A percentile compares a stretch with the other conserved stretches of the same genome.
Conservation (phyloP, 495 filamentous ascomycete genomes). For the Penicillium roqueforti region DNA sequence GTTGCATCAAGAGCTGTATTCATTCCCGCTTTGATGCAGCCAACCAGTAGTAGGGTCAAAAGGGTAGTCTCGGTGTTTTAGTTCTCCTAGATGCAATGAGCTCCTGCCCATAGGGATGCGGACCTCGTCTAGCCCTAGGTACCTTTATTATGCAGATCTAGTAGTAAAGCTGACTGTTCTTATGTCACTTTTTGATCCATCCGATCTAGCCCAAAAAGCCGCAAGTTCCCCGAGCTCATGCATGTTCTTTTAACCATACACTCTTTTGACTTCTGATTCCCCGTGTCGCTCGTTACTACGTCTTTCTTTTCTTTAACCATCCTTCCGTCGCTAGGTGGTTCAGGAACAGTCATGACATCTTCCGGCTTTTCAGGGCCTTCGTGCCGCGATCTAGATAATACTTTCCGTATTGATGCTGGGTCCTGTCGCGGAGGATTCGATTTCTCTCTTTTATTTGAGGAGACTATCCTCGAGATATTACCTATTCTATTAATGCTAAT, state of each 20-base stretch:
- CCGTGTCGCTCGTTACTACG: slow-evolving; percentile 11
- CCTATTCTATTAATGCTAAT: slow-evolving; percentile 48
- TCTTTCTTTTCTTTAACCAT: slow-evolving; percentile 16
- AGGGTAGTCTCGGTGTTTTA: slow-evolving; percentile 15
- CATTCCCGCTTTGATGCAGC: slow-evolving; percentile 24
- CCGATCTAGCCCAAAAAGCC: slow-evolving; percentile 19
- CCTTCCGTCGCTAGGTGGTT: slow-evolving; percentile 16
- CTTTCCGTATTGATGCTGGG: slow-evolving; percentile 39
- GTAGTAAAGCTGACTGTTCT: not conserved
- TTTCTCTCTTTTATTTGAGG: slow-evolving; percentile 59
- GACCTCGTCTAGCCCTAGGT: slow-evolving; percentile 1
- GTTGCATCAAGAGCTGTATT: slow-evolving; percentile 16
- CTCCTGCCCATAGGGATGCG: slow-evolving; percentile 28
- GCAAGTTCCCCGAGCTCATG: slow-evolving; percentile 11
- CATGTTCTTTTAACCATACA: slow-evolving; percentile 7
- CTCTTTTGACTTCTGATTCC: slow-evolving; percentile 10
- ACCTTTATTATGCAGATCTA: not conserved
- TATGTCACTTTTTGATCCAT: slow-evolving; percentile 20
- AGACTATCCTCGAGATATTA: slow-evolving; percentile 49
- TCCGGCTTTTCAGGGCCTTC: slow-evolving; percentile 17
- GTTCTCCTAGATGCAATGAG: slow-evolving; percentile 23
- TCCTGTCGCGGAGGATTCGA: slow-evolving; percentile 53
- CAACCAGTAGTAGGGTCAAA: slow-evolving; percentile 14
- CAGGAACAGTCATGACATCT: slow-evolving; percentile 29
- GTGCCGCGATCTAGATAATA: slow-evolving; percentile 40